phyloP scores from a whole-genome alignment of 768 basidiomycete genomes.

The Russula compacta region DNA sequence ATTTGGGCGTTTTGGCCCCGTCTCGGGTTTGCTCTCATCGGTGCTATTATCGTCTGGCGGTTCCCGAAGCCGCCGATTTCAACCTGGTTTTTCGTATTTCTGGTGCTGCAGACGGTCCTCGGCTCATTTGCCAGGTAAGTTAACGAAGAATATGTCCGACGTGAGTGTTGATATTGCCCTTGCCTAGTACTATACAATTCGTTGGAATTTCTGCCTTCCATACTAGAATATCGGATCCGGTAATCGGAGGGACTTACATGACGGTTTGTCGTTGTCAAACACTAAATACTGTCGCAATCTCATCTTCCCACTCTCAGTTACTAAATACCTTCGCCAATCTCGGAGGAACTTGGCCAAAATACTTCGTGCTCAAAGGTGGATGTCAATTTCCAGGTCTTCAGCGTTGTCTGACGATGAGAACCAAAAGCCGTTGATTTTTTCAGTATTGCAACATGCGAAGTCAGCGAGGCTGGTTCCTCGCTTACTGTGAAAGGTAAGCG shows the following conservation, averaged over 20 bases:
- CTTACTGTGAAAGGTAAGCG: conserved; percentile 46
- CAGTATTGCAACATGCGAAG: conserved; percentile 74
- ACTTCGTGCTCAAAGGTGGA: conserved; percentile 85
- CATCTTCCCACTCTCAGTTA: conserved; percentile 39
- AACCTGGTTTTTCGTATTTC: conserved; percentile 65
- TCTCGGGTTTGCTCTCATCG: conserved; percentile 58
- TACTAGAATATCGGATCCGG: conserved; percentile 88
- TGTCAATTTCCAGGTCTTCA: neutral
- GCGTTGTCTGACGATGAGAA: conserved; percentile 15
- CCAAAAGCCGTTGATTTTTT: conserved; percentile 75
- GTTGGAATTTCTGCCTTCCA: conserved; percentile 99
- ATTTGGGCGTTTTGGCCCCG: conserved; percentile 86
- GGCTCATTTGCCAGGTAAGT: conserved; percentile 80
- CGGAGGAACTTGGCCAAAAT: conserved; percentile 97
- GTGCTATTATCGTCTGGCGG: conserved; percentile 69
- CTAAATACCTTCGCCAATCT: conserved; percentile 94
- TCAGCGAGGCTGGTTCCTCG: conserved; percentile 47
- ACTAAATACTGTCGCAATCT: neutral
- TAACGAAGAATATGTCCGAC: neutral
- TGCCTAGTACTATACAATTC: conserved; percentile 86
- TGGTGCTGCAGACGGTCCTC: conserved; percentile 74
- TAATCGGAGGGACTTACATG: conserved; percentile 99
- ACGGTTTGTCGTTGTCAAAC: conserved; percentile 49
- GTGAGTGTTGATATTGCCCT: conserved; percentile 5
- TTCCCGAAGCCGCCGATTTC: conserved; percentile 77